Evolutionary conservation across 2,329 filamentous ascomycete genomes (phyloP).

Genomic region (Orbilia javanica): DNA sequence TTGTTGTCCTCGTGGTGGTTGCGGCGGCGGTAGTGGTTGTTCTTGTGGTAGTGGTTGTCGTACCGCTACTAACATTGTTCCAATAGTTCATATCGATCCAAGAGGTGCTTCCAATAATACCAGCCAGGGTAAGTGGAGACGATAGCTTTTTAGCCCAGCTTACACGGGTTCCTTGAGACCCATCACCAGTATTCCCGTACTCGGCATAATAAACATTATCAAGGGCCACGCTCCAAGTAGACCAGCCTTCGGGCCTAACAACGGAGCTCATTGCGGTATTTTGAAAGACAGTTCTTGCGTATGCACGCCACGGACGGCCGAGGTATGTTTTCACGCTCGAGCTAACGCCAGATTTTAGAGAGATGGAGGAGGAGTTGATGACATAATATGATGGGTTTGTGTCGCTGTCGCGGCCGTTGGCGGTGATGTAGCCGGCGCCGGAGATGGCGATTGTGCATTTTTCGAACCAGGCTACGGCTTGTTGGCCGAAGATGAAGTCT

Average conservation of each 20-base stretch:
- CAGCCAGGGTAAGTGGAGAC: conserved; percentile 35
- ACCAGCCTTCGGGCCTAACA: conserved; percentile 74
- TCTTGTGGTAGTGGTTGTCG: conserved; percentile 9
- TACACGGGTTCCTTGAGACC: conserved; percentile 70
- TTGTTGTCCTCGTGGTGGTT: conserved; percentile 17
- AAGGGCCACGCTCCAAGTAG: conserved; percentile 69
- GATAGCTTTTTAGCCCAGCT: conserved; percentile 47
- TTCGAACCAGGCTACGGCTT: conserved; percentile 70
- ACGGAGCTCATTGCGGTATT: conserved; percentile 70
- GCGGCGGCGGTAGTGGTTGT: conserved; percentile 11
- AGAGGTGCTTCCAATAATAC: conserved; percentile 50
- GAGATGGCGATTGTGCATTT: conserved; percentile 68
- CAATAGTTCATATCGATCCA: conserved; percentile 58
- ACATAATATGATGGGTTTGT: conserved; percentile 69
- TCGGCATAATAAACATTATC: conserved; percentile 72
- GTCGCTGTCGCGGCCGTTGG: conserved; percentile 66
- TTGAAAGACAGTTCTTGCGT: conserved; percentile 70
- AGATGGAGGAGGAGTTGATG: conserved; percentile 70
- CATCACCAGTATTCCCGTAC: conserved; percentile 72
- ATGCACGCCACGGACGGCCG: conserved; percentile 70
- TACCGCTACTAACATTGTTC: conserved; percentile 37
- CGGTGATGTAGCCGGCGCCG: conserved; percentile 68
- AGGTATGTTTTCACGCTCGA: conserved; percentile 67
- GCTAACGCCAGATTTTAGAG: conserved; percentile 65
- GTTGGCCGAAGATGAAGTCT: conserved; percentile 73